Conservation (phyloP, 371 early-diverging fungal species). For the Furculomyces boomerangus region DNA sequence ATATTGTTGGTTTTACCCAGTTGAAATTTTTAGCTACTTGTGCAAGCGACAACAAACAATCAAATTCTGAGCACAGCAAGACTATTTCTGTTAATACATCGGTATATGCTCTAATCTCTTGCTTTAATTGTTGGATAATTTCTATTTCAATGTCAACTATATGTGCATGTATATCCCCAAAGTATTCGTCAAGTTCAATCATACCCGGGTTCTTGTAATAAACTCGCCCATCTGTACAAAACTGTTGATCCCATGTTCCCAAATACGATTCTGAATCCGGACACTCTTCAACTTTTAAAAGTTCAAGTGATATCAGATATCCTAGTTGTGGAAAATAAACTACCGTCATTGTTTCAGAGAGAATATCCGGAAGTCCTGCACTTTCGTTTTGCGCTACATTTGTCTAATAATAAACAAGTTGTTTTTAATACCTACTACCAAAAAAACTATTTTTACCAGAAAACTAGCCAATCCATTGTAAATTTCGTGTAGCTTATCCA, state of each 20-base stretch:
- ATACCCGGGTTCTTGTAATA: slow-evolving; percentile 30
- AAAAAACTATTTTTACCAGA: not conserved
- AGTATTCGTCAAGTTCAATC: slow-evolving; percentile 24
- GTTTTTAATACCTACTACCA: not conserved
- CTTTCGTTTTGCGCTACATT: slow-evolving; percentile 2
- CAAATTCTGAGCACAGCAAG: not conserved
- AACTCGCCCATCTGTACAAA: slow-evolving; percentile 22
- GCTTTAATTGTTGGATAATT: slow-evolving; percentile 4
- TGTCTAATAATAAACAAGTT: slow-evolving; percentile 1
- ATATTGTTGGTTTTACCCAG: not conserved
- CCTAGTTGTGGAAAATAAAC: slow-evolving; percentile 36
- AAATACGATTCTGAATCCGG: not conserved
- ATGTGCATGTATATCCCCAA: slow-evolving; percentile 31
- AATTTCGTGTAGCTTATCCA: slow-evolving; percentile 1
- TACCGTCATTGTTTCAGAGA: slow-evolving; percentile 9
- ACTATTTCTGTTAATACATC: not conserved
- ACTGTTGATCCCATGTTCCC: slow-evolving; percentile 8
- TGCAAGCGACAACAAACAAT: not conserved
- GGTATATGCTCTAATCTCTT: not conserved
- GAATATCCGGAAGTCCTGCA: not conserved
- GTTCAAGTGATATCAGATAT: slow-evolving; percentile 24
- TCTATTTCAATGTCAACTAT: slow-evolving; percentile 20
- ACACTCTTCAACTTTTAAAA: not conserved
- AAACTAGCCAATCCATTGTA: slow-evolving; percentile 3
- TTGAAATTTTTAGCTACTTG: not conserved